Conservation (phyloP, 2,329 filamentous ascomycete species). For the Pseudopithomyces maydicus region DNA sequence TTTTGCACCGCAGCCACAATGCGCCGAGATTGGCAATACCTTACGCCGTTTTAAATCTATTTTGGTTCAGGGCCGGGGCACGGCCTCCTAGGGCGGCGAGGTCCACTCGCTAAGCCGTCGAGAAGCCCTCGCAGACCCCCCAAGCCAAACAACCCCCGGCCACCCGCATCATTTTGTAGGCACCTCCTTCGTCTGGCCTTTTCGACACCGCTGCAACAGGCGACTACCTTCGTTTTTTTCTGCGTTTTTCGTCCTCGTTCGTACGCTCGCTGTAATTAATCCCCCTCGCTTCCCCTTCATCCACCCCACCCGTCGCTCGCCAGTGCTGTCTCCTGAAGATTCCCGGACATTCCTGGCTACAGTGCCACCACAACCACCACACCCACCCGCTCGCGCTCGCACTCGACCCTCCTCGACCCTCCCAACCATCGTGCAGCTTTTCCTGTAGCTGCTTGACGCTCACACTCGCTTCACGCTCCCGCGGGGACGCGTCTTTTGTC, state of each 20-base stretch:
- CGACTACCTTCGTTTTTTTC: constrained; percentile 37
- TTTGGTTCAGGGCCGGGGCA: not conserved
- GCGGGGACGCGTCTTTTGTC: constrained; percentile 47
- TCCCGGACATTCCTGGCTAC: constrained; percentile 32
- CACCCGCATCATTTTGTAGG: constrained; percentile 19
- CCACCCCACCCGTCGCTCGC: constrained; percentile 5
- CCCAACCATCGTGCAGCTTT: constrained; percentile 10
- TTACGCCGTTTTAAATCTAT: constrained; percentile 7
- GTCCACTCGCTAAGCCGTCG: constrained; percentile 4
- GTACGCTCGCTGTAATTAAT: constrained; percentile 40
- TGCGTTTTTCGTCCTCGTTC: constrained; percentile 9
- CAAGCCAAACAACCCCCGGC: not conserved
- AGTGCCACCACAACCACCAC: constrained; percentile 7
- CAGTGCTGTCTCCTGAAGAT: constrained; percentile 19
- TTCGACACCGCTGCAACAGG: constrained; percentile 19
- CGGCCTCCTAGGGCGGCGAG: not conserved
- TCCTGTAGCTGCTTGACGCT: constrained; percentile 24
- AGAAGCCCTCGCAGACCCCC: not conserved
- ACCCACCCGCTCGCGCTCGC: not conserved
- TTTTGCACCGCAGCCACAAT: not conserved
- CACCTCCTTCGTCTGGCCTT: constrained; percentile 23
- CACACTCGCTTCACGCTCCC: constrained; percentile 41
- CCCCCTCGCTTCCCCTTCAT: not conserved
- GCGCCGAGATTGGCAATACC: not conserved
- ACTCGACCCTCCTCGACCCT: constrained; percentile 8